These are phyloP conservation scores for Agaricales sp. DNA, from an alignment of 1,284 basidiomycete genomes.

Conservation along the genomic window DNA sequence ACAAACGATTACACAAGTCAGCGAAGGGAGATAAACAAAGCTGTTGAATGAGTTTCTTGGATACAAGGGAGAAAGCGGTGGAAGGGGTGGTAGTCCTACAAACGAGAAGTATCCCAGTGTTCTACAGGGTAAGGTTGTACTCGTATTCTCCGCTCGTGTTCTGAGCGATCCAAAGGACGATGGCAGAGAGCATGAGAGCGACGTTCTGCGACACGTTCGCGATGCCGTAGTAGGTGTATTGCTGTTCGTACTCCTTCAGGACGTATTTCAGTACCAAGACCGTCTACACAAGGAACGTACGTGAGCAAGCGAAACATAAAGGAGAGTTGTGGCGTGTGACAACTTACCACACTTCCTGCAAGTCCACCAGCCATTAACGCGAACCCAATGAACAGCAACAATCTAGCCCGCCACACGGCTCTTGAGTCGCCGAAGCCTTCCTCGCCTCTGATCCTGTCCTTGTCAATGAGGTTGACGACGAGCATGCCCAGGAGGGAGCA, in stretches of 20 bases:
- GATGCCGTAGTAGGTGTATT: slow-evolving; percentile 88
- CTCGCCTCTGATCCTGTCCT: slow-evolving; percentile 79
- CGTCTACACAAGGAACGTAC: no score
- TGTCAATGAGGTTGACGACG: slow-evolving; percentile 91
- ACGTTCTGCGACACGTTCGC: slow-evolving; percentile 92
- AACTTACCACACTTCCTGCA: slow-evolving; percentile 86
- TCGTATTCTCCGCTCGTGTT: slow-evolving; percentile 77
- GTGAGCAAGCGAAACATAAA: slow-evolving; percentile 2
- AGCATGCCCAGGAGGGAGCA: slow-evolving; percentile 92
- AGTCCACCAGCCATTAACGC: slow-evolving; percentile 94
- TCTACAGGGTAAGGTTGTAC: slow-evolving; percentile 71
- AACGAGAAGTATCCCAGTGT: not conserved
- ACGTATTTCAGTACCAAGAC: slow-evolving; percentile 91
- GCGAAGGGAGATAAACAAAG: no score
- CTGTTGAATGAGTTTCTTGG: no score
- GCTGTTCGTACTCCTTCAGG: slow-evolving; percentile 60
- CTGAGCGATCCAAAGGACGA: slow-evolving; percentile 84
- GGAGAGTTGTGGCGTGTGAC: slow-evolving; percentile 1
- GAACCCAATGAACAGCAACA: slow-evolving; percentile 92
- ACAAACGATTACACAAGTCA: no score
- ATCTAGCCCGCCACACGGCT: slow-evolving; percentile 83
- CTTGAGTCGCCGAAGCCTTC: slow-evolving; percentile 72
- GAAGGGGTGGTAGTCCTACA: no score
- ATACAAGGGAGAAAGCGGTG: no score
- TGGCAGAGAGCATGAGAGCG: slow-evolving; percentile 82